These are phyloP conservation scores for Pseudogymnoascus sp. DNA, from an alignment of 2,329 filamentous ascomycete species.

Conservation along the genomic window DNA sequence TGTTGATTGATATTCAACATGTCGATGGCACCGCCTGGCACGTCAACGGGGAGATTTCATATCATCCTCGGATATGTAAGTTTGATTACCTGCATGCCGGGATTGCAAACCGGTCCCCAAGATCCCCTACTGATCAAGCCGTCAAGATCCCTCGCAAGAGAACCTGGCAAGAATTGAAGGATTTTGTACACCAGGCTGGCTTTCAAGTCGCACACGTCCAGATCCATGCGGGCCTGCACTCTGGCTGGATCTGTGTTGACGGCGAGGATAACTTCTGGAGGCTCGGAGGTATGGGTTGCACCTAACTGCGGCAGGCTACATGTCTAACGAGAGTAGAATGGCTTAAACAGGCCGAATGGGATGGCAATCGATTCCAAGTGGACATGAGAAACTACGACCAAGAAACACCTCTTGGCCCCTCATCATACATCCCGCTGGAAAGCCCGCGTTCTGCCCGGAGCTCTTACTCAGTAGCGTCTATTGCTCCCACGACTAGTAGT, in stretches of 20 bases:
- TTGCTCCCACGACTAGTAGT: constrained; percentile 3
- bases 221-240: constrained; percentile 1
- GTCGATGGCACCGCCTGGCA: constrained; percentile 7
- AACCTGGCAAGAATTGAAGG: constrained; percentile 3
- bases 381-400: constrained; percentile 6
- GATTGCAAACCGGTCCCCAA: neutral
- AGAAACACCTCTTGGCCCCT: neutral
- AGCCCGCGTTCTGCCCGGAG: neutral
- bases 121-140: neutral
- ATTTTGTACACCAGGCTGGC: constrained; percentile 3
- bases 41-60: constrained; percentile 7
- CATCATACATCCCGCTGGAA: neutral
- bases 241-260: neutral
- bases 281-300: neutral
- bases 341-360: constrained; percentile 2
- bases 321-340: neutral
- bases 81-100: neutral
- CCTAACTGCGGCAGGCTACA: neutral
- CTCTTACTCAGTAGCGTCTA: neutral
- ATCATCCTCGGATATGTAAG: constrained; percentile 7
- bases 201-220: constrained; percentile 5
- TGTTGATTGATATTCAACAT: constrained; percentile 3
- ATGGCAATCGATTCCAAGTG: neutral
- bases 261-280: constrained; percentile 2
- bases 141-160: constrained; percentile 4